Evolutionary conservation across 2,329 filamentous ascomycete genomes (phyloP), one percentile per base, ranked within the genome.

Genomic region (Cadophora gregata): DNA sequence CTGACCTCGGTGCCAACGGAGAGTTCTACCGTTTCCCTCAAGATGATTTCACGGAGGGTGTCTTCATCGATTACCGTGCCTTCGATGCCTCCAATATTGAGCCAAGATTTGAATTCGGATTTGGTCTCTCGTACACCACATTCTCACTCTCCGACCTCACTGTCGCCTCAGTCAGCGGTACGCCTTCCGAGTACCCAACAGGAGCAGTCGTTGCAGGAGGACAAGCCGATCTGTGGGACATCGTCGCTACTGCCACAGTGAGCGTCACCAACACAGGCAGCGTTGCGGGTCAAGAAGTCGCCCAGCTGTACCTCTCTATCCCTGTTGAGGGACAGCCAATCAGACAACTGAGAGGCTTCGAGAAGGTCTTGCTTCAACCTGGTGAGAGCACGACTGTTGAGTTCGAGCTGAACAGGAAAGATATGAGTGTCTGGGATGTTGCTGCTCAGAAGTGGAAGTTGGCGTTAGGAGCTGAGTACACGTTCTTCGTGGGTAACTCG

Each of bases 381-480:
- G 81, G 83, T 0, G 77, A 85, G 72, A 81, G 79, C 2, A 76
- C 79, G 4, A 76, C 75, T 0, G 75, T 87, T 4, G 78, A 70
- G 0, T 85, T 91, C 69, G 78, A 82, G 31, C 75, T 91, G 47
- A 86, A 83, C 7, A 81, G 85, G 62, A 83, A 88, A 58, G 89
- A 91, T 72, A 73, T 91, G 64, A 88, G 86, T 69, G 80, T 86
- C 0, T 91, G 88, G 89, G 86, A 90, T 73, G 85, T 88, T 1
- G 79, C 76, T 0, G 78, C 78, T 21, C 88, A 90, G 78, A 80
- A 83, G 65, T 91, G 88, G 88, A 78, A 79, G 12, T 65, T 86
- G 12, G 66, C 62, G 4, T 36, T 55, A 33, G 63, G 45, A 21
- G 19, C 59, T 51, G 45, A 51, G 4, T 61, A 65, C 24, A 61